These are phyloP conservation scores for Eucalyptus regnans DNA, from an alignment of 345 rosid species.

Conservation along the genomic window DNA sequence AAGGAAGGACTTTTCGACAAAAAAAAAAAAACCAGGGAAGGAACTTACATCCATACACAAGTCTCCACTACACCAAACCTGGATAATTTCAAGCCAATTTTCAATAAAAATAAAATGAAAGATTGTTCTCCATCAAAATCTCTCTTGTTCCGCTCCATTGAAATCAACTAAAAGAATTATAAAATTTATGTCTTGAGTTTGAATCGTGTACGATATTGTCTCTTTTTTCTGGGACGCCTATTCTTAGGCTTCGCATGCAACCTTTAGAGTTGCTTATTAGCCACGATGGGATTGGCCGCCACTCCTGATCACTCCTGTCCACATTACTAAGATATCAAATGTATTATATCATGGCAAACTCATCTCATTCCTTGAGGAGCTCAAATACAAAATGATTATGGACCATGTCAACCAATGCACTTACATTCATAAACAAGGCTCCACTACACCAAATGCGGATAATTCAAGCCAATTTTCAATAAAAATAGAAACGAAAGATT, in stretches of 20 bases:
- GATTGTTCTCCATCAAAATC: not conserved
- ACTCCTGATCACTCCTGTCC: rapidly evolving
- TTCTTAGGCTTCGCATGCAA: too few species aligned
- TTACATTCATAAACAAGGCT: not conserved
- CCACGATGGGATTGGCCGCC: too few species aligned
- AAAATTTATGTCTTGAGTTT: too few species aligned
- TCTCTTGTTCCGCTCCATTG: not conserved
- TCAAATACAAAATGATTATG: not conserved
- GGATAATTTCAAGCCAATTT: not conserved
- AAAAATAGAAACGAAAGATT: not conserved
- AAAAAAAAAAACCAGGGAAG: not conserved
- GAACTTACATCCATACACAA: not conserved
- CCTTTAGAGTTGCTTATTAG: too few species aligned
- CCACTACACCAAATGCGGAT: not conserved
- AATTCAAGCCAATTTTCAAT: not conserved
- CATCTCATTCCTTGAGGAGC: not conserved
- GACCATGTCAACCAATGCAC: not conserved
- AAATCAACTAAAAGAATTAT: not conserved
- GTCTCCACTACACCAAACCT: not conserved
- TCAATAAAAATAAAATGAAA: not conserved
- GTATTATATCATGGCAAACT: too few species aligned
- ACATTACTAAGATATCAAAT: too few species aligned
- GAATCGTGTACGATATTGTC: rapidly evolving
- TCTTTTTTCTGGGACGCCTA: rapidly evolving
- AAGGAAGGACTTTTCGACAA: not conserved